A percentile compares a stretch with the other conserved stretches of the same genome.
Evolutionary conservation across 352 stramenopile genomes (phyloP).

Genomic region (Stephanocyclus meneghinianus): DNA sequence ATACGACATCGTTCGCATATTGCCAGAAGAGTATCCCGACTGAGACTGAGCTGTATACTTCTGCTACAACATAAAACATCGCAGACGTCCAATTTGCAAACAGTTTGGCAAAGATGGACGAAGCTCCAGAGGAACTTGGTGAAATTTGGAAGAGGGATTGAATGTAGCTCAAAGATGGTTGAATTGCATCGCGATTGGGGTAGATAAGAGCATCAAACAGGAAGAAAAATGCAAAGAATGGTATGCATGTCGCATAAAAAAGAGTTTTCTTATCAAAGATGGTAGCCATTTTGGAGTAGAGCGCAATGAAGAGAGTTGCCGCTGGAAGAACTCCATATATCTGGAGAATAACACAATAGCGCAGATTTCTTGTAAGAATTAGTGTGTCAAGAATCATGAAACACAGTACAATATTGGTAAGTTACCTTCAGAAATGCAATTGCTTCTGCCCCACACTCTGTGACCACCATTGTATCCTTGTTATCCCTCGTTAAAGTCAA

Average conservation of each 20-base stretch:
- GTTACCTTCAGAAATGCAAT: slow-evolving; percentile 87
- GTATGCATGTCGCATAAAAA: slow-evolving; percentile 83
- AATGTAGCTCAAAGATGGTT: slow-evolving; percentile 66
- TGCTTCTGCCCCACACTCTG: slow-evolving; percentile 85
- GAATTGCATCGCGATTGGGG: slow-evolving; percentile 67
- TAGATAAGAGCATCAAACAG: slow-evolving; percentile 83
- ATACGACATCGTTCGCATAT: slow-evolving; percentile 87
- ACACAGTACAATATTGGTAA: slow-evolving; percentile 2
- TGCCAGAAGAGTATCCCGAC: slow-evolving; percentile 89
- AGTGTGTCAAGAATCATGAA: not conserved
- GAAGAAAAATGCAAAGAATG: slow-evolving; percentile 84
- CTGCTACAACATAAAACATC: slow-evolving; percentile 86
- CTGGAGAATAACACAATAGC: slow-evolving; percentile 27
- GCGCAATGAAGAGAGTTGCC: slow-evolving; percentile 83
- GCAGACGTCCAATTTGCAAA: slow-evolving; percentile 79
- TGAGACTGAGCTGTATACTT: slow-evolving; percentile 85
- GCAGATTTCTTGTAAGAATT: not conserved
- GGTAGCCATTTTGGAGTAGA: slow-evolving; percentile 82
- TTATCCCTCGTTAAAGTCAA: slow-evolving; percentile 86
- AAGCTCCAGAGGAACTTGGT: slow-evolving; percentile 42
- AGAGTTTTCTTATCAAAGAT: slow-evolving; percentile 73
- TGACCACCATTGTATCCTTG: slow-evolving; percentile 87
- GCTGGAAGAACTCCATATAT: slow-evolving; percentile 85
- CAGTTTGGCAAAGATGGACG: slow-evolving; percentile 74
- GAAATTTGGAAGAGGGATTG: slow-evolving; percentile 45